Conservation (phyloP, 2,329 filamentous ascomycete genomes). For the Colletotrichum orchidophilum region DNA sequence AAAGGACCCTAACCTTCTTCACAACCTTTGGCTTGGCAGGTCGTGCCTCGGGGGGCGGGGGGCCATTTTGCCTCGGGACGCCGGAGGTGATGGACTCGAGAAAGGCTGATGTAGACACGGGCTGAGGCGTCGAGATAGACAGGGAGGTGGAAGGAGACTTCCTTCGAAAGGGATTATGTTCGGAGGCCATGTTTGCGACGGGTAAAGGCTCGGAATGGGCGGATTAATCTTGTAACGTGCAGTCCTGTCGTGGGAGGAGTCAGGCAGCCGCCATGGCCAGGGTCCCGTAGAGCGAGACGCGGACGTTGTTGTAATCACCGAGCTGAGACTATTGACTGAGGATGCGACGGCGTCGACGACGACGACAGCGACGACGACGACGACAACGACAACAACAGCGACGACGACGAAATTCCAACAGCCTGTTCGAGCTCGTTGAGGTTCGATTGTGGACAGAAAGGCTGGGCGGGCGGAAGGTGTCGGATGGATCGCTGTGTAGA, state of each 20-base stretch:
- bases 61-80: constrained; percentile 35
- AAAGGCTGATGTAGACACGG: constrained; percentile 37
- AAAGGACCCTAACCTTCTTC: constrained; percentile 75
- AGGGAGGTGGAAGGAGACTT: constrained; percentile 41
- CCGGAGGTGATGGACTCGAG: constrained; percentile 43
- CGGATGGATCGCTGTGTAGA: background rate
- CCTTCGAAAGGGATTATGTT: constrained; percentile 61
- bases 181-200: constrained; percentile 42
- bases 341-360: background rate
- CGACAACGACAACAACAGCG: background rate
- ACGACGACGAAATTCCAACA: background rate
- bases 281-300: constrained; percentile 7
- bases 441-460: background rate
- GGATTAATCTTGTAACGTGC: background rate
- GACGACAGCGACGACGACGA: background rate
- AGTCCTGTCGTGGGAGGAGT: constrained; percentile 15
- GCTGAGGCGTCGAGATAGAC: constrained; percentile 34
- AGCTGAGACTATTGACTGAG: constrained; percentile 1
- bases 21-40: constrained; percentile 59
- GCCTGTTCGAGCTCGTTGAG: background rate
- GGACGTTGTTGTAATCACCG: background rate
- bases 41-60: constrained; percentile 33
- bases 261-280: constrained; percentile 32
- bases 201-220: constrained; percentile 5
- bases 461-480: background rate